These are phyloP conservation scores for Nematodospora valgi DNA, from an alignment of 805 yeast genomes.

Conservation along the genomic window DNA sequence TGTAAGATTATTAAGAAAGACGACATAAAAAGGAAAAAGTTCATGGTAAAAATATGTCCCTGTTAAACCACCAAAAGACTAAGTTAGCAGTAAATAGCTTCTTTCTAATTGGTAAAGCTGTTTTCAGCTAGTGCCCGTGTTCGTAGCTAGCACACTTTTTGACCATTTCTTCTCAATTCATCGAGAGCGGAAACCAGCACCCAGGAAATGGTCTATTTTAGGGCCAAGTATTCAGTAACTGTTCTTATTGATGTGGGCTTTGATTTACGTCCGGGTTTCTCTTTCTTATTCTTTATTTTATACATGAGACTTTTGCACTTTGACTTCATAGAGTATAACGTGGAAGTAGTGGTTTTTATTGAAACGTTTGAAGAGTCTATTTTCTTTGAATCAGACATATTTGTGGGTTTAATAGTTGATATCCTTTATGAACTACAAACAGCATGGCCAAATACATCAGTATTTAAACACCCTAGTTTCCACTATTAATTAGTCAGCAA, in stretches of 20 bases:
- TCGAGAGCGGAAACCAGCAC: too few relatives aligned
- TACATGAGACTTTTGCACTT: conserved; percentile 1
- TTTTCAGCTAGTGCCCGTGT: too few relatives aligned
- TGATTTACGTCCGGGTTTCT: background rate
- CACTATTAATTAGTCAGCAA: too few relatives aligned
- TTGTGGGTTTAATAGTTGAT: background rate
- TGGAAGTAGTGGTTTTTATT: conserved; percentile 6
- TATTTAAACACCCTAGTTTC: background rate
- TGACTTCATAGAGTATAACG: conserved; percentile 5
- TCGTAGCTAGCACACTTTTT: too few relatives aligned
- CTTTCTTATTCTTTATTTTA: background rate
- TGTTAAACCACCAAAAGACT: too few relatives aligned
- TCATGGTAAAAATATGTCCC: too few relatives aligned
- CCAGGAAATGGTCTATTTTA: background rate
- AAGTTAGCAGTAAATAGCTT: too few relatives aligned
- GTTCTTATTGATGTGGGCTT: conserved; percentile 4
- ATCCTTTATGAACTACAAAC: background rate
- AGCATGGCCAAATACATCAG: background rate
- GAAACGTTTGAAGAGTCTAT: conserved; percentile 9
- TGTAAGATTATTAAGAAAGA: too few relatives aligned
- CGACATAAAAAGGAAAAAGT: too few relatives aligned
- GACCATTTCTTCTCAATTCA: too few relatives aligned
- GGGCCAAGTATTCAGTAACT: conserved; percentile 7
- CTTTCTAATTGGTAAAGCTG: too few relatives aligned
- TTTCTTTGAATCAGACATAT: conserved; percentile 2